A percentile compares a stretch with the other conserved stretches of the same genome.
Conservation (phyloP, 140 eudicot genomes). For the Bidens hawaiensis region DNA sequence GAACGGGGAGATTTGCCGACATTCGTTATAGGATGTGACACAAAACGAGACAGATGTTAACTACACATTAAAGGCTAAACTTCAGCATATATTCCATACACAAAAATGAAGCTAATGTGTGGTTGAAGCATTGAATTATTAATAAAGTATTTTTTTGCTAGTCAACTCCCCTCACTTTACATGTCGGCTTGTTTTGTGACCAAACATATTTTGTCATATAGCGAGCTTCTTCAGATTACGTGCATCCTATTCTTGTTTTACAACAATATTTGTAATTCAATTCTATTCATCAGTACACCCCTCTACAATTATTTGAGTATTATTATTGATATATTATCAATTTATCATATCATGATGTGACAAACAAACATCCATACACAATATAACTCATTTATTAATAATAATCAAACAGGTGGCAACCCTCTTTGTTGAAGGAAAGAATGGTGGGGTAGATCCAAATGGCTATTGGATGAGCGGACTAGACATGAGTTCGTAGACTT, state of each 20-base stretch:
- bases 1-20: too few species aligned
- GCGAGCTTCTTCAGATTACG: background rate
- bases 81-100: too few species aligned
- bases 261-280: background rate
- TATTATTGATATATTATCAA: background rate
- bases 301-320: background rate
- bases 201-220: background rate
- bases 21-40: too few species aligned
- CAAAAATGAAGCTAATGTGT: too few species aligned
- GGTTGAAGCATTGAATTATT: background rate
- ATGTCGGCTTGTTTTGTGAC: background rate
- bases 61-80: too few species aligned
- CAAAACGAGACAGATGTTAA: too few species aligned
- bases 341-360: background rate
- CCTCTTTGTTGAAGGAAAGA: too few species aligned
- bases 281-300: background rate
- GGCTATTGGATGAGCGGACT: too few species aligned
- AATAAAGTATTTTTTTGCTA: background rate
- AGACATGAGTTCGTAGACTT: too few species aligned
- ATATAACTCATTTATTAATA: too few species aligned
- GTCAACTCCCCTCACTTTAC: background rate
- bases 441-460: too few species aligned
- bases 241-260: background rate
- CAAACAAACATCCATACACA: background rate
- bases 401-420: too few species aligned